Evolutionary conservation across 2,329 filamentous ascomycete species (phyloP), one percentile per base, ranked within the genome.

Genomic region (Beauveria asiatica): DNA sequence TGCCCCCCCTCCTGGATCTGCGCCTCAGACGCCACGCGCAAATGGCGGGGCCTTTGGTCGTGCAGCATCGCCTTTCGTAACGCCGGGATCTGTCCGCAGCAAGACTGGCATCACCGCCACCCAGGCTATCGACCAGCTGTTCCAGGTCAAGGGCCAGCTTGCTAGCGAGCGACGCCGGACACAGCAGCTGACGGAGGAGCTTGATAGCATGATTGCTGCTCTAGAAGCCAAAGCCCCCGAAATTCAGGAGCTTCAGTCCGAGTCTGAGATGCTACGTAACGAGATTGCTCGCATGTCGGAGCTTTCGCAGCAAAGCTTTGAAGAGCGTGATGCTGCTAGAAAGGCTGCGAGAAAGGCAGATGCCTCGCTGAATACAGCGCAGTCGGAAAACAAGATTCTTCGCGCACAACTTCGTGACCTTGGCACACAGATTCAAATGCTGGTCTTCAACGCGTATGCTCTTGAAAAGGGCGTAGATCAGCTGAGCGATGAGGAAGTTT

Each of bases 331-430:
- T 65, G 74, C 78, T 5, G 89, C 92, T 1, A 86, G 86, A 62
- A 92, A 90, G 72, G 87, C 89, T 25, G 83, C 88, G 11, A 84
- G 92, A 65, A 93, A 89, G 73, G 88, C 87, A 57, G 87, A 94
- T 70, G 83, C 83, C n/a, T 83, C 90, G 60, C 80, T 92, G 59
- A 81, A 78, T 25, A 83, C 78, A 1, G 77, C 80, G 0, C 80
- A 85, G 63, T 79, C 83, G 1, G 92, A 97, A 73, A 81, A 83
- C 37, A 86, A 89, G 62, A 90, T 97, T 44, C 78, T 96, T 25
- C 88, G 88, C 56, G 89, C 92, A 65, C 92, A 97, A 70, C 79
- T 97, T 9, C 88, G 93, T 39, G 94, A 97, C 72, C 81, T 96
- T 21, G 92, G 92, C 67, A 87, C 89, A 1, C 92, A 99, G 72